These are phyloP conservation scores for Rhododendron simsii DNA, from an alignment of 148 eudicot species.

Conservation along the genomic window DNA sequence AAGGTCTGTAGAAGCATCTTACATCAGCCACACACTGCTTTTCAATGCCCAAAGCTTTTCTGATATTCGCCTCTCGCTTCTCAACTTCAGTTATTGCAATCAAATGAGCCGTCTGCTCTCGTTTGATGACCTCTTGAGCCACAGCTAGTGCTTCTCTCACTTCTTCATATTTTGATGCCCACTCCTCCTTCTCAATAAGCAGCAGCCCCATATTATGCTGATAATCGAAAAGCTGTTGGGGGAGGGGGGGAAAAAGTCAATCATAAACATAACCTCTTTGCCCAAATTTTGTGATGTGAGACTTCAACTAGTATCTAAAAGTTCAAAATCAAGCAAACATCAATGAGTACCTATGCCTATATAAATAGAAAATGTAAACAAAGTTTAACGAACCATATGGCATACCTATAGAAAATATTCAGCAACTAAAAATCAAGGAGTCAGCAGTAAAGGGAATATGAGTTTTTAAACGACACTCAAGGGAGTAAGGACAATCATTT, in stretches of 20 bases:
- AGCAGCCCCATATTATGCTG: conserved; percentile 90
- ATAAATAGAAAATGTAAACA: not conserved
- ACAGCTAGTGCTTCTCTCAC: conserved; percentile 54
- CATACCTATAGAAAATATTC: not conserved
- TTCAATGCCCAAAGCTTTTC: conserved; percentile 58
- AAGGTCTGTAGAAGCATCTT: conserved; percentile 19
- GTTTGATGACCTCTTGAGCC: conserved; percentile 62
- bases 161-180: conserved; percentile 50
- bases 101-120: conserved; percentile 69
- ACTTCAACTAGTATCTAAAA: not conserved
- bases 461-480: not conserved
- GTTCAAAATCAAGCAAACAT: conserved; percentile 5
- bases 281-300: not conserved
- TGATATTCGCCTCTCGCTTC: conserved; percentile 66
- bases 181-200: conserved; percentile 67
- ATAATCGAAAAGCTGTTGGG: conserved; percentile 68
- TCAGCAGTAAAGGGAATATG: not conserved
- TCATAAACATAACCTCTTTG: not conserved
- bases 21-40: conserved; percentile 66
- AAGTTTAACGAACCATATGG: not conserved
- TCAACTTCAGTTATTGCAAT: conserved; percentile 72
- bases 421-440: not conserved
- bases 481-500: not conserved
- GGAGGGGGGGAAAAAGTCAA: not conserved
- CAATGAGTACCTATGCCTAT: not conserved